Conservation (phyloP, 169 alveolate species). For the Plasmodium vinckei region DNA sequence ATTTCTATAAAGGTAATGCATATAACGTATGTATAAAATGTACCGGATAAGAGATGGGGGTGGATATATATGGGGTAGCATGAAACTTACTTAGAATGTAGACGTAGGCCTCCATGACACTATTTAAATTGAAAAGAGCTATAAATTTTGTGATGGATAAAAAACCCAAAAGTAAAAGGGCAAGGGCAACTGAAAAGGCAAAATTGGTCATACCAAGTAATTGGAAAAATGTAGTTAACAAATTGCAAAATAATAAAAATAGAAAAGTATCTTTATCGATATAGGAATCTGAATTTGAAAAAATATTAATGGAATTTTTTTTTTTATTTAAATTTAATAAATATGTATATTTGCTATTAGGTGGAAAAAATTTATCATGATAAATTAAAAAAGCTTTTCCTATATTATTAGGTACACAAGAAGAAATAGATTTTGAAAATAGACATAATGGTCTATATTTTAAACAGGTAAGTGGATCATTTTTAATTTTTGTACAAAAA, state of each 20-base stretch:
- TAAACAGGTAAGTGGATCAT: conserved; percentile 50
- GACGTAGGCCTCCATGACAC: conserved; percentile 48
- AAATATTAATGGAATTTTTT: conserved; percentile 15
- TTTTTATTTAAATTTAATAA: conserved; percentile 14
- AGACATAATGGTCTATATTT: conserved; percentile 77
- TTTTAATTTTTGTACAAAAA: conserved; percentile 48
- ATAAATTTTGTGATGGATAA: conserved; percentile 80
- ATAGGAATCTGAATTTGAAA: conserved; percentile 34
- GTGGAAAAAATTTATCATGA: conserved; percentile 55
- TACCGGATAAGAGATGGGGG: neutral
- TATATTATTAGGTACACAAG: conserved; percentile 69
- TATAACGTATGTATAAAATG: neutral
- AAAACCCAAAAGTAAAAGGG: conserved; percentile 78
- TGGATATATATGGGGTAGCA: neutral
- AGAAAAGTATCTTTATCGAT: conserved; percentile 43
- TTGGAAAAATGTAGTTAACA: conserved; percentile 75
- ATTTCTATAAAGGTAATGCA: conserved; percentile 5
- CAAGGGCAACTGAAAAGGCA: conserved; percentile 81
- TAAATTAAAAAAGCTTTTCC: conserved; percentile 70
- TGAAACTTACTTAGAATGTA: conserved; percentile 34
- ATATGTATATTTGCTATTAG: conserved; percentile 7
- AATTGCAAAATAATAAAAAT: conserved; percentile 33
- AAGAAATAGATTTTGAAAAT: conserved; percentile 49
- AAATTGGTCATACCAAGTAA: conserved; percentile 80
- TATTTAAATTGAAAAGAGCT: conserved; percentile 29